Evolutionary conservation across 1,139 yeast genomes (phyloP), one percentile per base, ranked within the genome.

Genomic region (Blastobotrys arbuscula): DNA sequence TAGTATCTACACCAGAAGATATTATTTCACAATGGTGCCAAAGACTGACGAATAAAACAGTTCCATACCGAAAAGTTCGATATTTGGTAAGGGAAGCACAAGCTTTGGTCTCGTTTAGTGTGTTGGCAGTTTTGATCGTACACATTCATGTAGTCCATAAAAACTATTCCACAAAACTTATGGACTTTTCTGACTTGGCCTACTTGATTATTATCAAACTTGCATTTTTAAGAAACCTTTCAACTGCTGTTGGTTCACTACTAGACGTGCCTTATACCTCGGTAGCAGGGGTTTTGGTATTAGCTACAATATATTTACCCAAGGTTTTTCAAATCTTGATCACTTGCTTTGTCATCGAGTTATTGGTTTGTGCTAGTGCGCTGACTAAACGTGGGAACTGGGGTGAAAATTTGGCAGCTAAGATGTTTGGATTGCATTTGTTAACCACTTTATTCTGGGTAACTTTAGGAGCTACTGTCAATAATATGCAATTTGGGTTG

Each of bases 1-100:
- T 45, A 15, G 48, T 45, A 15, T 35, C 43, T 8, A 45, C 48
- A 2, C 48, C 48, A 18, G 48, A 45, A 18, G 48, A 45, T 8
- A 30, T 38, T 13, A 41, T 38, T 4, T 24, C 42, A 16, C 43
- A 19, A 31, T 39, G 43, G 43, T 15, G 7, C 33, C 39, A 36
- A 19, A 6, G 39, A 16, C 19, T 37, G 20, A 13, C 28, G 15
- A 28, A 20, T 7, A 26, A 43, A 28, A n/a, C 5, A 19, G 6
- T 36, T 16, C 2, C 24, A 19, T 36, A 36, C 18, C 35, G 44
- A 13, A 19, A 16, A 40, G 28, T 20, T 12, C 38, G 44, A 12
- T 2, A 4, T 2, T 19, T 21, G 5, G 26, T 40, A 2, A 38
- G 48, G 3, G 48, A 45, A 28, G 7, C 21, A 10, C 48, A 45